These are phyloP conservation scores for Apiospora koreana DNA, from an alignment of 2,329 filamentous ascomycete genomes.

Conservation along the genomic window DNA sequence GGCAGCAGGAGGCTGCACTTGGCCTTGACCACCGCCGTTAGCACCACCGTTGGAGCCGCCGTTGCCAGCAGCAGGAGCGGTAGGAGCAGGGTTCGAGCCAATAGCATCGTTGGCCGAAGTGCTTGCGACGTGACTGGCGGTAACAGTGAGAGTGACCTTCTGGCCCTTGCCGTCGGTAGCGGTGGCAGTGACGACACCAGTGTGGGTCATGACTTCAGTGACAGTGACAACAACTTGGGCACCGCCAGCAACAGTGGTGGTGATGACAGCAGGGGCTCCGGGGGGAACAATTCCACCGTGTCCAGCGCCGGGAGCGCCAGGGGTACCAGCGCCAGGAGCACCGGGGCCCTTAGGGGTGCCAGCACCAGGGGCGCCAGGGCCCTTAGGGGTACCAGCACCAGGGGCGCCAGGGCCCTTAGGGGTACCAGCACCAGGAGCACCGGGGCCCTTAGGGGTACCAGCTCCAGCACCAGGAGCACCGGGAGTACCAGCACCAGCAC, in stretches of 20 bases:
- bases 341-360: background rate
- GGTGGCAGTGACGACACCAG: background rate
- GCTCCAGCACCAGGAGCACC: slow-evolving; percentile 16
- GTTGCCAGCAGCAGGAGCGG: background rate
- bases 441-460: slow-evolving; percentile 18
- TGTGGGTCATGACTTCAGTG: background rate
- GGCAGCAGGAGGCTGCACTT: background rate
- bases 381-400: background rate
- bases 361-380: background rate
- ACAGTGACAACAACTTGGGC: background rate
- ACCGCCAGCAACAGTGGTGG: background rate
- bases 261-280: background rate
- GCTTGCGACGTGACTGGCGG: slow-evolving; percentile 4
- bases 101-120: background rate
- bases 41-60: background rate
- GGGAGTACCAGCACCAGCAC: slow-evolving; percentile 14
- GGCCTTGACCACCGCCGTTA: background rate
- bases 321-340: slow-evolving; percentile 2
- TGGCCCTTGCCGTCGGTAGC: slow-evolving; percentile 2
- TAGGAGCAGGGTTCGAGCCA: background rate
- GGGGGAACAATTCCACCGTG: slow-evolving; percentile 5
- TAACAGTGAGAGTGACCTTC: slow-evolving; percentile 6
- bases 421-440: slow-evolving; percentile 13
- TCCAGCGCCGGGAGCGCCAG: slow-evolving; percentile 14
- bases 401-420: background rate